These are phyloP conservation scores for Gentiana dahurica DNA, from an alignment of 257 asterid genomes.

Conservation along the genomic window DNA sequence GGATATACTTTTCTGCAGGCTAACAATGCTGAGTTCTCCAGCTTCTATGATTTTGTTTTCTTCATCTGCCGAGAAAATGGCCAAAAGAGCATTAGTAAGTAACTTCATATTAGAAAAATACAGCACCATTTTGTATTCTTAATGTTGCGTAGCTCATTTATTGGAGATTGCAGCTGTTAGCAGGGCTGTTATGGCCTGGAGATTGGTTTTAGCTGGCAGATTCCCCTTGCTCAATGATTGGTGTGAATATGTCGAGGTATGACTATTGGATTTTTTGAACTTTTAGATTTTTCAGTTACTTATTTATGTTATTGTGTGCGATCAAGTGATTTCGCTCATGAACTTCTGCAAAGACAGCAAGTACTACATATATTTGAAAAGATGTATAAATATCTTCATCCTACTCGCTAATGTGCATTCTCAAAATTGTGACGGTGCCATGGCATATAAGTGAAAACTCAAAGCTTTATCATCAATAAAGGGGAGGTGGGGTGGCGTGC, in stretches of 20 bases:
- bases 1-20: conserved; percentile 30
- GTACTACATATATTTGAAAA: no score
- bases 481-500: no score
- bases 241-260: conserved; percentile 90
- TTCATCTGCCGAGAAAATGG: conserved; percentile 94
- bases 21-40: conserved; percentile 67
- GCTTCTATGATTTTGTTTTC: conserved; percentile 87
- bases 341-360: no score
- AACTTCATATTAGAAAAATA: background rate
- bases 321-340: no score
- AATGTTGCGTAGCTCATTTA: background rate
- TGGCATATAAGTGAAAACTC: no score
- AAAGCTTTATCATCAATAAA: no score
- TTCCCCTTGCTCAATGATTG: conserved; percentile 81
- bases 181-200: conserved; percentile 88
- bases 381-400: no score
- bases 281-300: no score
- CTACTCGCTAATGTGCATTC: no score
- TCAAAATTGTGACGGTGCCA: no score
- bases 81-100: conserved; percentile 85
- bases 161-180: conserved; percentile 55
- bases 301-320: no score
- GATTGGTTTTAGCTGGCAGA: conserved; percentile 80
- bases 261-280: background rate
- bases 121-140: conserved; percentile 4